phyloP scores from a whole-genome alignment of 2,329 filamentous ascomycete species.

The Penicillium expansum region DNA sequence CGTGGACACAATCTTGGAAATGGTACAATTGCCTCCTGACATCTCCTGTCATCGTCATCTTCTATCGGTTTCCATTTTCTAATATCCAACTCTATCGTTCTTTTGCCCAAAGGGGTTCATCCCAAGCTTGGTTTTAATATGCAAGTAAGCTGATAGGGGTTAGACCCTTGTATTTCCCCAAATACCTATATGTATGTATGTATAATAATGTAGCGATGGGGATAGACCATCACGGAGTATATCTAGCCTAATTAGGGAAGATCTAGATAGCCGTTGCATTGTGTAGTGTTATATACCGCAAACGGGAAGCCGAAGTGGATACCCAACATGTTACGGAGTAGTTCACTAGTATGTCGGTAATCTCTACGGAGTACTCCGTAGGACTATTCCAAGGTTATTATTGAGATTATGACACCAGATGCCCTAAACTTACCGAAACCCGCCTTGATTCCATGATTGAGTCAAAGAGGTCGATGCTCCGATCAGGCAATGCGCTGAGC shows the following conservation, averaged over 20 bases:
- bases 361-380: too few species aligned
- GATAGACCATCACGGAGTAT: neutral
- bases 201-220: neutral
- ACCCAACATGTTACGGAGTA: too few species aligned
- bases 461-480: neutral
- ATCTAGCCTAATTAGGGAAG: neutral
- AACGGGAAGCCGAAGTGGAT: neutral
- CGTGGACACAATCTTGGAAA: neutral
- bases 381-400: neutral
- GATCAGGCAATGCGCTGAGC: neutral
- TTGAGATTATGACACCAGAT: neutral
- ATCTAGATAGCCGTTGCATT: neutral
- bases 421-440: neutral
- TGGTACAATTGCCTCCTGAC: neutral
- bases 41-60: neutral
- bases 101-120: too few species aligned
- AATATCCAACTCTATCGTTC: too few species aligned
- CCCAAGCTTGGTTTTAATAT: too few species aligned
- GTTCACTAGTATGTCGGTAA: too few species aligned
- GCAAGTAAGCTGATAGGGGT: too few species aligned
- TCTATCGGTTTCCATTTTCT: neutral
- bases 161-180: too few species aligned
- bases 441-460: neutral
- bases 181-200: too few species aligned
- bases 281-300: neutral